A percentile compares a stretch with the other conserved stretches of the same genome.
phyloP scores from a whole-genome alignment of 2,329 filamentous ascomycete genomes.

The Celoporthe dispersa region DNA sequence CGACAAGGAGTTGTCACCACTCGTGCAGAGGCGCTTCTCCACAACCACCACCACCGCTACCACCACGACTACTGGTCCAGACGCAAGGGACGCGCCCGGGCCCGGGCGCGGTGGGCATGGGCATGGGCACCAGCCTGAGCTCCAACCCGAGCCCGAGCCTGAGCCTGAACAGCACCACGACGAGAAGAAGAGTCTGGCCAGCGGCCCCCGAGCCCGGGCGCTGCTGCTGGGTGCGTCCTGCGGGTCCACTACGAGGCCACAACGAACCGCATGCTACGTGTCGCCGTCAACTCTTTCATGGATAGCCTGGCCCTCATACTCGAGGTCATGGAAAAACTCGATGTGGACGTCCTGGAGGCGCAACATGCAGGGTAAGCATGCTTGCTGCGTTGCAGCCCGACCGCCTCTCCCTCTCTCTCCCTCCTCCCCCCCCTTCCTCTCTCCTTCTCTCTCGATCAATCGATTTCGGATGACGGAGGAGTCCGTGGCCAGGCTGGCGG shows the following conservation, averaged over 20 bases:
- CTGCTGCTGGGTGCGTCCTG: slow-evolving; percentile 54
- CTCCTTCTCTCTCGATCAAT: not conserved
- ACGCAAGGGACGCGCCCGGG: not conserved
- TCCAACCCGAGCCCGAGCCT: not conserved
- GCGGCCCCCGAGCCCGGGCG: not conserved
- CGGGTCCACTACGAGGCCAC: slow-evolving; percentile 81
- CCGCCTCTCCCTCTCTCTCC: not conserved
- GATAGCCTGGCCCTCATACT: slow-evolving; percentile 84
- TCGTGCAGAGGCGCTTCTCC: slow-evolving; percentile 32
- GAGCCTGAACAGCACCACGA: not conserved
- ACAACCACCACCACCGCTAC: slow-evolving; percentile 16
- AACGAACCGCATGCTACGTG: slow-evolving; percentile 94
- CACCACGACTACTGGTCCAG: not conserved
- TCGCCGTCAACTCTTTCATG: slow-evolving; percentile 95
- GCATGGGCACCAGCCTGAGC: not conserved
- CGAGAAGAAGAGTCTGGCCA: not conserved
- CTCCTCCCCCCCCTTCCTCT: not conserved
- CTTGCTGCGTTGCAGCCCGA: not conserved
- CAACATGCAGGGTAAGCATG: slow-evolving; percentile 20
- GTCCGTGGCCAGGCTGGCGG: not conserved
- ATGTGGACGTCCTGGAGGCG: slow-evolving; percentile 74
- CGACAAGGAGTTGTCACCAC: slow-evolving; percentile 85
- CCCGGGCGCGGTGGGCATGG: not conserved
- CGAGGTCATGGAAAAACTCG: slow-evolving; percentile 88
- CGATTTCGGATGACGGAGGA: not conserved